Evolutionary conservation across 2,329 filamentous ascomycete genomes (phyloP).

Genomic region (Microsporum canis): DNA sequence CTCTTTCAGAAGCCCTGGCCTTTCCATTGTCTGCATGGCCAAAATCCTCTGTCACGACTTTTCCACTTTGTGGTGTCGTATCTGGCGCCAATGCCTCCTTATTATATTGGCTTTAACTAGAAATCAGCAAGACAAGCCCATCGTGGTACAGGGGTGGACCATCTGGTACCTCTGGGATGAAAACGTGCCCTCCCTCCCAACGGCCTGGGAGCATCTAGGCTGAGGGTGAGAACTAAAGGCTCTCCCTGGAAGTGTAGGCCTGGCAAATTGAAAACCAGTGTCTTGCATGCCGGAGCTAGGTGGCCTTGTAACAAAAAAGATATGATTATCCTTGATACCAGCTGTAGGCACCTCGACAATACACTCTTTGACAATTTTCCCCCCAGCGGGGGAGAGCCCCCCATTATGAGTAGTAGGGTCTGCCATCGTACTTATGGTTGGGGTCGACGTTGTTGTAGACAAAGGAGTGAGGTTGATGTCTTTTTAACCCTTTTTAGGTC

Average conservation of each 20-base stretch:
- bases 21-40: neutral
- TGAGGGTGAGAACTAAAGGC: constrained; percentile 11
- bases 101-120: neutral
- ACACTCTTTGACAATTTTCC: constrained; percentile 15
- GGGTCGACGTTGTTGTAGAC: neutral
- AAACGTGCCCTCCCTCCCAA: neutral
- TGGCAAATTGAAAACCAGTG: constrained; percentile 25
- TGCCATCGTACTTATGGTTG: neutral
- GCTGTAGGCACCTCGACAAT: constrained; percentile 9
- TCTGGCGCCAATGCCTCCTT: neutral
- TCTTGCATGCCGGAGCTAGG: constrained; percentile 22
- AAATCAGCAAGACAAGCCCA: neutral
- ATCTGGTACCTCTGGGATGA: neutral
- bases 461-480: neutral
- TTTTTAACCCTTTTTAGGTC: neutral
- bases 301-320: constrained; percentile 25
- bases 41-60: neutral
- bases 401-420: constrained; percentile 8
- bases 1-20: neutral
- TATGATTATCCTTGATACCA: constrained; percentile 9
- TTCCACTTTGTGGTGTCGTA: too few species aligned
- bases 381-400: constrained; percentile 14
- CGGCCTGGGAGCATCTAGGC: neutral
- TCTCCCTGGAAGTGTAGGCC: constrained; percentile 18
- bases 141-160: too few species aligned